A percentile compares a stretch with the other conserved stretches of the same genome.
These are phyloP conservation scores for Phytophthora brassicae DNA, from an alignment of 352 stramenopile genomes.

Conservation along the genomic window DNA sequence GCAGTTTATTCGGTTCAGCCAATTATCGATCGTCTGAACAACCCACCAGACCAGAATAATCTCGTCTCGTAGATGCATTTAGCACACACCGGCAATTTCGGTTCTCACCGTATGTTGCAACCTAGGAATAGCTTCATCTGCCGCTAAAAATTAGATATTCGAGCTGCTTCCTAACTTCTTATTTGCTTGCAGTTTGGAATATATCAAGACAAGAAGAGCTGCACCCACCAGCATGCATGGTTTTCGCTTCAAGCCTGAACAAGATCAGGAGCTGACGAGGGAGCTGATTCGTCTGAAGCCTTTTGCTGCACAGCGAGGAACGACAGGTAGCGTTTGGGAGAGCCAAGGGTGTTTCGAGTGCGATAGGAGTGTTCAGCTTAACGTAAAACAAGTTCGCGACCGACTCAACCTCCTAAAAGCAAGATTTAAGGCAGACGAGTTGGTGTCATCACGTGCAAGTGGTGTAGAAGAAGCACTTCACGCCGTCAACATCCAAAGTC, in stretches of 20 bases:
- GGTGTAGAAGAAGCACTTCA: conserved; percentile 4
- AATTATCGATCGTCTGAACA: not conserved
- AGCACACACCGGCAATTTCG: not conserved
- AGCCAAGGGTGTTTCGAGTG: not conserved
- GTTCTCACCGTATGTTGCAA: not conserved
- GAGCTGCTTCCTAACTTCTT: not conserved
- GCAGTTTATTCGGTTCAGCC: not conserved
- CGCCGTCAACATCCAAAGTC: conserved; percentile 6
- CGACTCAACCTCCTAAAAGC: conserved; percentile 3
- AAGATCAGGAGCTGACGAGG: conserved; percentile 4
- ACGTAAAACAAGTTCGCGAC: conserved; percentile 8
- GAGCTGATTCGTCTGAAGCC: conserved; percentile 9
- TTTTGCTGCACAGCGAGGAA: conserved; percentile 5
- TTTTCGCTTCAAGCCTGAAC: conserved; percentile 1
- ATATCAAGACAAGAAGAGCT: not conserved
- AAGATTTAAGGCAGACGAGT: conserved; percentile 2
- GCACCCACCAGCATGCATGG: not conserved
- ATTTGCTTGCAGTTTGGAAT: not conserved
- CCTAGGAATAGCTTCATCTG: not conserved
- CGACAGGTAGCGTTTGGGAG: not conserved
- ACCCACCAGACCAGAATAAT: not conserved
- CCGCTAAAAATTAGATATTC: not conserved
- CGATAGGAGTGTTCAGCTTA: not conserved
- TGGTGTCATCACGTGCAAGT: not conserved
- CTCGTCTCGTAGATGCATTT: not conserved